Percentiles rank a stretch among this genome's conserved stretches.
Evolutionary conservation across 2,329 filamentous ascomycete species (phyloP).

Genomic region (Colletotrichum magnum): DNA sequence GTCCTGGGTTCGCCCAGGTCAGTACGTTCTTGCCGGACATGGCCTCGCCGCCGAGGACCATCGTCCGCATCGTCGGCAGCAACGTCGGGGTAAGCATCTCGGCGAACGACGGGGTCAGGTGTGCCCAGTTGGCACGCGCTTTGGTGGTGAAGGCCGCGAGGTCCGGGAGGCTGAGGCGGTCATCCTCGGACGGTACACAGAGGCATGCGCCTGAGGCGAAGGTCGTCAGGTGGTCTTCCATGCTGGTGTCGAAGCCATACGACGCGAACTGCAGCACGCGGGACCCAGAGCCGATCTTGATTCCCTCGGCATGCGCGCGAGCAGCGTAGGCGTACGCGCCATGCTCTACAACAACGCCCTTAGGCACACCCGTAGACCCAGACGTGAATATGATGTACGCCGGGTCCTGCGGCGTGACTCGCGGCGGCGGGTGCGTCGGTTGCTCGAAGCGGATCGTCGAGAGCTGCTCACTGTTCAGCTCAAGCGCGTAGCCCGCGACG

Average conservation of each 20-base stretch:
- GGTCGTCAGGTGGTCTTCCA: slow-evolving; percentile 66
- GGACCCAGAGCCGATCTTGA: neutral
- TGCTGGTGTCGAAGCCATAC: slow-evolving; percentile 67
- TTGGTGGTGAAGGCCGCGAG: slow-evolving; percentile 4
- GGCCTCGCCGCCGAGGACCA: slow-evolving; percentile 65
- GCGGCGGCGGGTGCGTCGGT: neutral
- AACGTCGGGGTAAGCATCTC: slow-evolving; percentile 59
- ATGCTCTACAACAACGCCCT: slow-evolving; percentile 34
- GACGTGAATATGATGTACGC: slow-evolving; percentile 45
- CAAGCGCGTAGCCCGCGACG: neutral
- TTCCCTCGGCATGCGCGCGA: slow-evolving; percentile 2
- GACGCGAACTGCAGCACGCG: slow-evolving; percentile 60
- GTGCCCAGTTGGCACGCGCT: slow-evolving; percentile 59
- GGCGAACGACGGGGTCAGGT: slow-evolving; percentile 65
- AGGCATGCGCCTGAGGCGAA: slow-evolving; percentile 72
- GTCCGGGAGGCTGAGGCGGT: slow-evolving; percentile 59
- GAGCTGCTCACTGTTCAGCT: neutral
- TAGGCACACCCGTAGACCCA: slow-evolving; percentile 45
- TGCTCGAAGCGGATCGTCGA: neutral
- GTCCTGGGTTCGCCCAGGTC: slow-evolving; percentile 57
- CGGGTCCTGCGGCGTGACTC: neutral
- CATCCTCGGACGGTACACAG: slow-evolving; percentile 67
- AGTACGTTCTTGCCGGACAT: slow-evolving; percentile 65
- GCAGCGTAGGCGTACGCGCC: slow-evolving; percentile 42
- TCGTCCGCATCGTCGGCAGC: slow-evolving; percentile 59